Evolutionary conservation across 805 yeast genomes (phyloP), one percentile per base, ranked within the genome.

Genomic region (Monosporozyma siamensis): DNA sequence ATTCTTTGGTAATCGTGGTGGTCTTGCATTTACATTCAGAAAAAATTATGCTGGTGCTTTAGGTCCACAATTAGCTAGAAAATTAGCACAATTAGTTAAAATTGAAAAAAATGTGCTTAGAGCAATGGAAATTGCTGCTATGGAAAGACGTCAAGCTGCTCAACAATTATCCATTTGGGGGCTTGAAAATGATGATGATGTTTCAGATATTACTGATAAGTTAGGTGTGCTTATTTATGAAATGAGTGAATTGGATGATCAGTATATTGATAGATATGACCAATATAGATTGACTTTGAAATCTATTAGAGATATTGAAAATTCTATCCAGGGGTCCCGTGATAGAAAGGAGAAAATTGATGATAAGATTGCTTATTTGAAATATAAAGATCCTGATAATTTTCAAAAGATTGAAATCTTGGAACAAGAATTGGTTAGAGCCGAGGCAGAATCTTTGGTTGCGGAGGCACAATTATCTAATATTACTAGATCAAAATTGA

Each of bases 1-100:
- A 59, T 90, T 88, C 71, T 90, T 92, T 60, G 97, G 97, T 59
- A 97, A 97, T 59, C 79, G 79, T 65, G 87, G 89, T 44, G 71
- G 71, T 34, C 47, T 69, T 29, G 72, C 72, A 36, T 73, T 76
- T 44, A 60, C 75, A 14, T 66, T 80, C 59, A 75, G 89, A 67
- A 78, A 76, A 61, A 71, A 76, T 41, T 72, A 85, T 40, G 90
- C 92, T 43, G 92, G 89, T 43, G 72, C 80, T 38, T 74, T 80
- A 53, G 90, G 89, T 17, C 94, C 94, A 9, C 90, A 82, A 58
- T 67, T 83, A 57, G 72, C 89, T 38, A 76, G 83, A 63, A 82
- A 82, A 61, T 70, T 83, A 56, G 71, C 87, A 37, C 81, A 73
- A 56, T 72, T 78, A 61, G 82, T 83, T 54, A 83, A 83, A 71